Conservation (phyloP, 2,329 filamentous ascomycete species). For the Cladorrhinum sp. region DNA sequence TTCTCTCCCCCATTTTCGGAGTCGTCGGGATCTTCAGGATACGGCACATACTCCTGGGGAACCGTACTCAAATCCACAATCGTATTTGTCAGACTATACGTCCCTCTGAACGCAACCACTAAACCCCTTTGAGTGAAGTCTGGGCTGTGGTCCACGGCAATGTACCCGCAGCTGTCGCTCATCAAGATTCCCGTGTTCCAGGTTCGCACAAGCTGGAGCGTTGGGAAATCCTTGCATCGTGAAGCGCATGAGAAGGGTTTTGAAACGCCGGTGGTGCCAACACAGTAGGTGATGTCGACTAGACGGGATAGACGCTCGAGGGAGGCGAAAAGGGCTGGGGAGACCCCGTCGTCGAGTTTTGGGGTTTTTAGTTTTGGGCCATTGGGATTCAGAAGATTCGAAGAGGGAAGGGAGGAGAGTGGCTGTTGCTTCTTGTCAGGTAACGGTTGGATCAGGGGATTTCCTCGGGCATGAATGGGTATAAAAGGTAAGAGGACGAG, state of each 20-base stretch:
- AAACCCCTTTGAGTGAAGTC: slow-evolving; percentile 45
- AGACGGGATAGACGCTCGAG: slow-evolving; percentile 87
- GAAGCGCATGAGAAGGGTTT: slow-evolving; percentile 83
- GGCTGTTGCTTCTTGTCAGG: not conserved
- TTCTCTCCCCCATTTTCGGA: slow-evolving; percentile 34
- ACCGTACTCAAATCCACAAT: slow-evolving; percentile 86
- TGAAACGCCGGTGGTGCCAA: slow-evolving; percentile 76
- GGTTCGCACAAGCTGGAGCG: slow-evolving; percentile 73
- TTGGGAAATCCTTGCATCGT: slow-evolving; percentile 78
- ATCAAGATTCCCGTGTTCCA: slow-evolving; percentile 89
- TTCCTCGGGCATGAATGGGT: not conserved
- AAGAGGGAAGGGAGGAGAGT: not conserved
- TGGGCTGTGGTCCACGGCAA: slow-evolving; percentile 67
- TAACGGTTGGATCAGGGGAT: not conserved
- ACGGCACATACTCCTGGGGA: slow-evolving; percentile 87
- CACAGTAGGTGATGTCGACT: slow-evolving; percentile 93
- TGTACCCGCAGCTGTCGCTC: slow-evolving; percentile 89
- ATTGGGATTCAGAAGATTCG: not conserved
- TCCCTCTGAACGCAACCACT: slow-evolving; percentile 87
- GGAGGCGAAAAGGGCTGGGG: slow-evolving; percentile 66
- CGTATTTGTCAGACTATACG: slow-evolving; percentile 89
- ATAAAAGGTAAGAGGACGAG: not conserved
- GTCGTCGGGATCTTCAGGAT: slow-evolving; percentile 52
- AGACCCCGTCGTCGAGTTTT: slow-evolving; percentile 39
- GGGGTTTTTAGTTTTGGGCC: not conserved